Conservation (phyloP, 2,329 filamentous ascomycete species). For the Cadophora sp. region DNA sequence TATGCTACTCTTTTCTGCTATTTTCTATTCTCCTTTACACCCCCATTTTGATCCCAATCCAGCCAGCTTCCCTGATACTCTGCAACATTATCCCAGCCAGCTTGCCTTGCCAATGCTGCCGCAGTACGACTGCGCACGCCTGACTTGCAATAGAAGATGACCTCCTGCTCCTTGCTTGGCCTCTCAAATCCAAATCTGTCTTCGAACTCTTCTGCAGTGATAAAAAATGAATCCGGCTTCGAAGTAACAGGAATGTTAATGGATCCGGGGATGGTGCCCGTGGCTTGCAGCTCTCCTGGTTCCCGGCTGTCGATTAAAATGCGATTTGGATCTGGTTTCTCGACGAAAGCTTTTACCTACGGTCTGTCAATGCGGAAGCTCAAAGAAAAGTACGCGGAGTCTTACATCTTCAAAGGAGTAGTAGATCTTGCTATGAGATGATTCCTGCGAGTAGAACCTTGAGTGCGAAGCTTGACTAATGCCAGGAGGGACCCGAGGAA, state of each 20-base stretch:
- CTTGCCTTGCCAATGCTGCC: constrained; percentile 76
- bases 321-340: constrained; percentile 44
- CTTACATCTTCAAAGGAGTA: constrained; percentile 54
- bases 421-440: constrained; percentile 51
- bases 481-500: constrained; percentile 1
- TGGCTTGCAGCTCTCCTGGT: constrained; percentile 66
- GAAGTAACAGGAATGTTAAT: constrained; percentile 83
- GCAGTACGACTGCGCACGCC: constrained; percentile 83
- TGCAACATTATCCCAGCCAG: constrained; percentile 74
- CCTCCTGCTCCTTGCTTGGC: constrained; percentile 60
- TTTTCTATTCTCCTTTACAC: constrained; percentile 45
- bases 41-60: constrained; percentile 82
- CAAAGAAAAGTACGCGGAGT: background rate
- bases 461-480: constrained; percentile 14
- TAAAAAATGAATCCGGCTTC: constrained; percentile 79
- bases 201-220: constrained; percentile 79
- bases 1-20: background rate
- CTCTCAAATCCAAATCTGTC: constrained; percentile 81
- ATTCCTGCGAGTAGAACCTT: constrained; percentile 32
- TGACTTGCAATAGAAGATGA: constrained; percentile 93
- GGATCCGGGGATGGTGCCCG: constrained; percentile 79
- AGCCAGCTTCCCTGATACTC: constrained; percentile 80
- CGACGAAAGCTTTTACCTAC: constrained; percentile 50
- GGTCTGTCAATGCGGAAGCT: constrained; percentile 12
- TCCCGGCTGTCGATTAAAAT: constrained; percentile 68